Conservation (phyloP, 2,329 filamentous ascomycete species). For the Aureobasidium sp. region DNA sequence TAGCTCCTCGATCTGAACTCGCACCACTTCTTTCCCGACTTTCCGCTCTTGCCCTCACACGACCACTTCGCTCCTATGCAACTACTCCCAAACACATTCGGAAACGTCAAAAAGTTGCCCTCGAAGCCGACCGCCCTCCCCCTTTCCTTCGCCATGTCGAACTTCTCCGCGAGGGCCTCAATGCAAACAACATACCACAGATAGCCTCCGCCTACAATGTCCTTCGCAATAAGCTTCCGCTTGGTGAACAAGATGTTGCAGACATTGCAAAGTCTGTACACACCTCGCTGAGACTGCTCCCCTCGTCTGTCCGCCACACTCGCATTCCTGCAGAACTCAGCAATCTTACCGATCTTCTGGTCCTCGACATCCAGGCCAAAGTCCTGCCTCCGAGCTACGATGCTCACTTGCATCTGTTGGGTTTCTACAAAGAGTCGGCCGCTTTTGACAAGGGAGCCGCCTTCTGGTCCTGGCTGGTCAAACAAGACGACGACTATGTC, state of each 20-base stretch:
- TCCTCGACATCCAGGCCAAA: slow-evolving; percentile 33
- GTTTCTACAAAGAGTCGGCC: slow-evolving; percentile 40
- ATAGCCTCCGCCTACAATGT: slow-evolving; percentile 20
- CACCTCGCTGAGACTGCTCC: slow-evolving; percentile 24
- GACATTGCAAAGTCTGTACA: slow-evolving; percentile 34
- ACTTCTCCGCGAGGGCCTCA: slow-evolving; percentile 21
- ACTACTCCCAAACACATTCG: slow-evolving; percentile 13
- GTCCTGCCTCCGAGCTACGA: slow-evolving; percentile 30
- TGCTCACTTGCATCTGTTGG: slow-evolving; percentile 41
- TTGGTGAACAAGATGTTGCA: slow-evolving; percentile 24
- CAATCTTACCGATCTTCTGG: slow-evolving; percentile 32
- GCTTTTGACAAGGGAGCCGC: slow-evolving; percentile 32
- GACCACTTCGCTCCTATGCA: background rate
- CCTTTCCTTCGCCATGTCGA: background rate
- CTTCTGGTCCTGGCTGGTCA: slow-evolving; percentile 44
- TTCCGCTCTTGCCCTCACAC: slow-evolving; percentile 1
- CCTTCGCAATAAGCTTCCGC: slow-evolving; percentile 3
- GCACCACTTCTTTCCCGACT: background rate
- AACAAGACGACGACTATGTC: slow-evolving; percentile 36
- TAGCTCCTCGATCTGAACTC: background rate
- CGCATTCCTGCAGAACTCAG: slow-evolving; percentile 10
- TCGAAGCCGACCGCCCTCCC: slow-evolving; percentile 1
- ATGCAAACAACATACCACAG: slow-evolving; percentile 17
- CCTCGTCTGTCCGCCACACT: background rate
- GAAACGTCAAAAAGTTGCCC: background rate